Evolutionary conservation across 148 eudicot genomes (phyloP), one percentile per base, ranked within the genome.

Genomic region (Diospyros kaki): DNA sequence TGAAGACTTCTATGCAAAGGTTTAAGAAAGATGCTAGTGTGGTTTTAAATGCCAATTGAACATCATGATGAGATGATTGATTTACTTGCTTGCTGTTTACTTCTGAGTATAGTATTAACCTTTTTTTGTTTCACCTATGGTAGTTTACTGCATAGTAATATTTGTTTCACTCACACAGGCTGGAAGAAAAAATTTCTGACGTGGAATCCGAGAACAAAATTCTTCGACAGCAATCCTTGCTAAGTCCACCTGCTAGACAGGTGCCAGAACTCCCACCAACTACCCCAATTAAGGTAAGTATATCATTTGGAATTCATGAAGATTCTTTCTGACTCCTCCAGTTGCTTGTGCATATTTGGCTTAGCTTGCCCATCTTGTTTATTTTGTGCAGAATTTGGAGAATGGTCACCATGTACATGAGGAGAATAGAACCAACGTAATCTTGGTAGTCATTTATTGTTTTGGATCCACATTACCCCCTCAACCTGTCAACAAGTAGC

Each of bases 1-100:
- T 95, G 79, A 95, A 95, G 77, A 89, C 90, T 42, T 81, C 79
- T 67, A 91, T 95, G 97, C 97, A 90, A 78, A 95, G 90, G 99
- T 95, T 48, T n/a, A 52, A 64, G 61, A 14, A n/a, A 53, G 64
- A 66, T 61, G 10, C 61, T 58, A 38, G 41, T 48, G 66, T 64
- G 5, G 18, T 51, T 64, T 59, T 41, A 46, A 64, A 17, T 77
- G 3, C 58, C 5, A 9, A 45, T 72, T 38, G 51, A 68, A 56
- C 1, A 15, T 28, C 7, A 9, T 67, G 45, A 66, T 59, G 56
- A 78, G 15, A n/a, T 40, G 11, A 63, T 40, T 46, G 44, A 41
- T 73, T 42, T 73, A 50, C 17, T 12, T 58, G 58, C 50, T 58
- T 69, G 5, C 42, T 50, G 53, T 54, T 78, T 4, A 4, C 52